A percentile compares a stretch with the other conserved stretches of the same genome.
Conservation (phyloP, 2,329 filamentous ascomycete species). For the Xylariaceae sp. region DNA sequence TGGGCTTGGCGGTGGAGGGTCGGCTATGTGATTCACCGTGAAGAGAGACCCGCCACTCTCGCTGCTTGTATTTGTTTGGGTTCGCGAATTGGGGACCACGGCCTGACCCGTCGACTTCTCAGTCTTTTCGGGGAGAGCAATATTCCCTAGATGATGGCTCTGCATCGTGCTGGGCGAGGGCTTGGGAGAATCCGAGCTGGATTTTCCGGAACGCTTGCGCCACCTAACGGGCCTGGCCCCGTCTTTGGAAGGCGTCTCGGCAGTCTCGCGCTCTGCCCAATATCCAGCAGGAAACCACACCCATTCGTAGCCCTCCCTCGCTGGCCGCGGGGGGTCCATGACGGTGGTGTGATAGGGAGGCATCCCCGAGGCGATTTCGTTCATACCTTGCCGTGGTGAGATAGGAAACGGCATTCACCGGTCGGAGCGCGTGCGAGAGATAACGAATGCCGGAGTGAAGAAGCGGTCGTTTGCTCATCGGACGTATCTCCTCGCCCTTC, state of each 20-base stretch:
- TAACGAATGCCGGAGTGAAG: slow-evolving; percentile 21
- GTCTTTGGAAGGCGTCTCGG: slow-evolving; percentile 27
- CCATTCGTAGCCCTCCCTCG: slow-evolving; percentile 52
- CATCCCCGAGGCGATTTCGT: slow-evolving; percentile 15
- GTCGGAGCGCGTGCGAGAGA: slow-evolving; percentile 10
- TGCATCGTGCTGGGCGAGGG: slow-evolving; percentile 9
- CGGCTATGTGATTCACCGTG: slow-evolving; percentile 4
- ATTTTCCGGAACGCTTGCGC: slow-evolving; percentile 33
- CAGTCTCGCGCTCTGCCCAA: slow-evolving; percentile 54
- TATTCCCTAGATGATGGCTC: not conserved
- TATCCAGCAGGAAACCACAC: slow-evolving; percentile 59
- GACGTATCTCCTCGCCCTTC: slow-evolving; percentile 17
- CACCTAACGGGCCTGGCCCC: slow-evolving; percentile 38
- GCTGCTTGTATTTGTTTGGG: slow-evolving; percentile 8
- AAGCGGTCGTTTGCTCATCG: slow-evolving; percentile 19
- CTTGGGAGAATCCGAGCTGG: slow-evolving; percentile 21
- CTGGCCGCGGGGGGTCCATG: slow-evolving; percentile 50
- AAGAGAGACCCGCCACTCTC: slow-evolving; percentile 11
- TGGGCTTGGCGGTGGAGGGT: slow-evolving; percentile 19
- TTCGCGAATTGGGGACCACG: not conserved
- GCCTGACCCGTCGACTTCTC: slow-evolving; percentile 1
- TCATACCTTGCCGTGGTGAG: slow-evolving; percentile 13
- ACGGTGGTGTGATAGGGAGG: slow-evolving; percentile 19
- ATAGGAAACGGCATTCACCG: not conserved
- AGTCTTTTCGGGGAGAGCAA: not conserved